A percentile compares a stretch with the other conserved stretches of the same genome.
phyloP scores from a whole-genome alignment of 2,329 filamentous ascomycete species.

The Cladosporium sp. region DNA sequence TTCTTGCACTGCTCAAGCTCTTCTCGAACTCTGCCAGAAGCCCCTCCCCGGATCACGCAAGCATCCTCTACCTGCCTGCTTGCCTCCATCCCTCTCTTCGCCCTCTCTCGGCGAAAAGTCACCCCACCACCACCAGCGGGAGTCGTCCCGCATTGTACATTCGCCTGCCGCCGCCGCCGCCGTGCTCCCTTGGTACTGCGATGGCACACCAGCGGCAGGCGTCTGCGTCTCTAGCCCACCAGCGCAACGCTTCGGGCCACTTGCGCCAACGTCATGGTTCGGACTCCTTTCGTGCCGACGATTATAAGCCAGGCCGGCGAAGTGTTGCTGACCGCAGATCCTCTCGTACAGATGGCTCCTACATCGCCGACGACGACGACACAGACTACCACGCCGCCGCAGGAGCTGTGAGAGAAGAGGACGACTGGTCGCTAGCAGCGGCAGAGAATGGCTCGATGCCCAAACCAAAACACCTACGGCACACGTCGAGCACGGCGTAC shows the following conservation, averaged over 20 bases:
- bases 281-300: slow-evolving; percentile 22
- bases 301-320: slow-evolving; percentile 11
- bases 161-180: slow-evolving; percentile 2
- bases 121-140: slow-evolving; percentile 3
- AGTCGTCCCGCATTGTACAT: slow-evolving; percentile 2
- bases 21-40: slow-evolving; percentile 16
- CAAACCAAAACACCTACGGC: not conserved
- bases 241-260: slow-evolving; percentile 27
- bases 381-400: slow-evolving; percentile 13
- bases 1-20: not conserved
- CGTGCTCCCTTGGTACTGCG: not conserved
- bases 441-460: slow-evolving; percentile 23
- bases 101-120: not conserved
- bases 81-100: not conserved
- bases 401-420: slow-evolving; percentile 12
- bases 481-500: slow-evolving; percentile 3
- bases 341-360: slow-evolving; percentile 17
- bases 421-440: slow-evolving; percentile 24
- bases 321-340: slow-evolving; percentile 16
- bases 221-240: slow-evolving; percentile 18
- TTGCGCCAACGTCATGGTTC: slow-evolving; percentile 34
- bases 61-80: not conserved
- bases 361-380: slow-evolving; percentile 22
- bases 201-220: slow-evolving; percentile 28
- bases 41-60: slow-evolving; percentile 17